These are phyloP conservation scores for Athelia psychrophila DNA, from an alignment of 1,284 basidiomycete genomes.

Conservation along the genomic window DNA sequence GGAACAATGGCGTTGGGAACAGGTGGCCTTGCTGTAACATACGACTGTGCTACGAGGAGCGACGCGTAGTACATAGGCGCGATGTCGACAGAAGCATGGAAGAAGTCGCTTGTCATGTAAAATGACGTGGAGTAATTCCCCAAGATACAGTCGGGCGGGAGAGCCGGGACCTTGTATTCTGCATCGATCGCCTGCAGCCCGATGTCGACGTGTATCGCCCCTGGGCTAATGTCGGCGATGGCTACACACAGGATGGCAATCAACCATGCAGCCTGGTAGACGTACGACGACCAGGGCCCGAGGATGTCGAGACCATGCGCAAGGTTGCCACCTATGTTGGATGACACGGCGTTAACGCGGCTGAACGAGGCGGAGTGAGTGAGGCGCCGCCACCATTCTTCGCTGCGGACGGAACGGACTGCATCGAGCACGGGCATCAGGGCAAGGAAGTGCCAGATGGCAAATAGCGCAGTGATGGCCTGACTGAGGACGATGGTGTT, in stretches of 20 bases:
- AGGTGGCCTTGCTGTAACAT: neutral
- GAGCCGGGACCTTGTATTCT: neutral
- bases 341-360: neutral
- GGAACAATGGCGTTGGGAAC: neutral
- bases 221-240: neutral
- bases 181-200: neutral
- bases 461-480: neutral
- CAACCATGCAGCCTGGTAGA: neutral
- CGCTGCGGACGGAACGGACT: neutral
- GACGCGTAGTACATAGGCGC: neutral
- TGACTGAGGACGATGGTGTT: neutral
- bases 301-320: neutral
- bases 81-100: conserved; percentile 1
- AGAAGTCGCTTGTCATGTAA: neutral
- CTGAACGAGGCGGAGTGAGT: neutral
- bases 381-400: conserved; percentile 1
- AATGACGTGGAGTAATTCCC: neutral
- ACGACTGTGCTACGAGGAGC: neutral
- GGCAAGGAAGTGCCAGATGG: neutral
- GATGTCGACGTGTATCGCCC: neutral
- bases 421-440: neutral
- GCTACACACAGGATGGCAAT: neutral
- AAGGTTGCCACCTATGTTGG: neutral
- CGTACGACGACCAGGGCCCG: neutral
- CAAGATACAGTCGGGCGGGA: neutral